Conservation (phyloP, 1,284 basidiomycete species). For the Tetrapyrgos nigripes region DNA sequence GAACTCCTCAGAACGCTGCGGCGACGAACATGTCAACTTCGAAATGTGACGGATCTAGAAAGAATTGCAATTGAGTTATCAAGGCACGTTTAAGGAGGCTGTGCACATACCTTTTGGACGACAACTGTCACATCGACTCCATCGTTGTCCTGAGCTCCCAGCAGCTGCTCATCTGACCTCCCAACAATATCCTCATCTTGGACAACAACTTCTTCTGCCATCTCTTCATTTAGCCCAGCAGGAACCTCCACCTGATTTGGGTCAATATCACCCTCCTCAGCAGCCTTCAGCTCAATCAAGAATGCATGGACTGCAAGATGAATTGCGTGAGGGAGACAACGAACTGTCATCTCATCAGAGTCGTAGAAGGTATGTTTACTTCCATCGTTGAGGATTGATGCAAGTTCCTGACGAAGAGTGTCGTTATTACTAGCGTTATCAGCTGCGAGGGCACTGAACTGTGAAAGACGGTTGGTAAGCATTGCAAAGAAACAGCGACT, state of each 20-base stretch:
- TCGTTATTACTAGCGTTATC: not conserved
- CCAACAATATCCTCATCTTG: not conserved
- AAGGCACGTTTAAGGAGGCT: not conserved
- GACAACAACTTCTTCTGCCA: not conserved
- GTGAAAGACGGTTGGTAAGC: not conserved
- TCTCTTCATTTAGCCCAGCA: not conserved
- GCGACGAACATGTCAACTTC: not conserved
- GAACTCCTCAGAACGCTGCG: not conserved
- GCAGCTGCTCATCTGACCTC: not conserved
- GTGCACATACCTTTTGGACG: not conserved
- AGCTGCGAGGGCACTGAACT: not conserved
- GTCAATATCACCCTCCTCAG: not conserved
- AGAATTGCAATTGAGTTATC: not conserved
- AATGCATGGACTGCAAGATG: not conserved
- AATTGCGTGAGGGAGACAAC: slow-evolving; percentile 3
- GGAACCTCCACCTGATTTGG: not conserved
- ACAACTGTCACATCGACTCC: not conserved
- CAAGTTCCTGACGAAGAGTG: too few species aligned
- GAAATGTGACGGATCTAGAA: slow-evolving; percentile 1
- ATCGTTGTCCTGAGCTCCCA: not conserved
- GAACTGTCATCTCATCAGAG: not conserved
- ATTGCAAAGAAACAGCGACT: too few species aligned
- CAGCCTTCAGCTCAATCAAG: not conserved
- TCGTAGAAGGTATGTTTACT: not conserved
- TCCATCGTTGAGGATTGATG: not conserved